Evolutionary conservation across 2,329 filamentous ascomycete species (phyloP).

Genomic region (Ascochyta viciae-villosae): DNA sequence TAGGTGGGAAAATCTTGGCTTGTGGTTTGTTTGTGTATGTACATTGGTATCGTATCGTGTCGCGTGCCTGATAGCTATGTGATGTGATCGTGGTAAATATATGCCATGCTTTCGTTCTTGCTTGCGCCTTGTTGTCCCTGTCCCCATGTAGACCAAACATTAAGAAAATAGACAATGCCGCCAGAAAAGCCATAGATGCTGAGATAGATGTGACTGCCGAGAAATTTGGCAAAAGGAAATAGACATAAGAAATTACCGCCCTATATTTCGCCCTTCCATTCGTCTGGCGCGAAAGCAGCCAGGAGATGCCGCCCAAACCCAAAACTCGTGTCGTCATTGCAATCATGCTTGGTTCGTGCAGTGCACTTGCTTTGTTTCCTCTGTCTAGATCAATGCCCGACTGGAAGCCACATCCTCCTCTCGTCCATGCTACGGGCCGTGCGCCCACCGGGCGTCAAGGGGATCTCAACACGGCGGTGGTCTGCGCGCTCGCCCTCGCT

Average conservation of each 20-base stretch:
- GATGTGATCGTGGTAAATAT: conserved; percentile 5
- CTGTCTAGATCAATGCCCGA: conserved; percentile 39
- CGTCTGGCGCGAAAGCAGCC: conserved; percentile 5
- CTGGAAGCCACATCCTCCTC: conserved; percentile 61
- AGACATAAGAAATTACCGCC: conserved; percentile 15
- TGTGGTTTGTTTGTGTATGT: conserved; percentile 7
- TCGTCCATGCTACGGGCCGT: conserved; percentile 71
- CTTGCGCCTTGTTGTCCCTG: background rate
- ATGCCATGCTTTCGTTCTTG: background rate
- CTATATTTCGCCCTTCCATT: background rate
- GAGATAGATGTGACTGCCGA: conserved; percentile 1
- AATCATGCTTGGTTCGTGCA: conserved; percentile 1
- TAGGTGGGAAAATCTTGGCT: too few relatives aligned
- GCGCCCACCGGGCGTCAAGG: conserved; percentile 68
- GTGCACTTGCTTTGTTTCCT: background rate
- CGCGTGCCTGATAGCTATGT: conserved; percentile 12
- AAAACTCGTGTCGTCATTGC: conserved; percentile 26
- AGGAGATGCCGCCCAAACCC: conserved; percentile 9
- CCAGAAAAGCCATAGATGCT: conserved; percentile 2
- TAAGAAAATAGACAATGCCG: background rate
- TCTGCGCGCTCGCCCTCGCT: conserved; percentile 55
- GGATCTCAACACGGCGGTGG: conserved; percentile 60
- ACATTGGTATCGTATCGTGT: conserved; percentile 15
- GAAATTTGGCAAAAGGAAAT: conserved; percentile 14
- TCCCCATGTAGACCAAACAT: conserved; percentile 3